Evolutionary conservation across 208 protist species (phyloP).

Genomic region (Trypanosoma theileri): DNA sequence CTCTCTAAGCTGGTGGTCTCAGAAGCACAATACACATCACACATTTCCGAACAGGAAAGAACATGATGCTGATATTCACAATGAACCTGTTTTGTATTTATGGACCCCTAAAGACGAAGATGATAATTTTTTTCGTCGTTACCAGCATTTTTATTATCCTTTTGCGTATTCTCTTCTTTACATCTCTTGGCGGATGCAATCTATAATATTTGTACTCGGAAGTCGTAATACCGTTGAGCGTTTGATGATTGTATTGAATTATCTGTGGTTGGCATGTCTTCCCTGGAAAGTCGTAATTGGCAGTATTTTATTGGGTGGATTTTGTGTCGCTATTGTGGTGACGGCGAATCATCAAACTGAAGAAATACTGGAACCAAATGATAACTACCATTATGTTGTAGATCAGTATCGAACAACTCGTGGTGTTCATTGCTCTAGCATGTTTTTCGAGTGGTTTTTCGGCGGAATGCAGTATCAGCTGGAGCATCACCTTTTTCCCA

Average conservation of each 20-base stretch:
- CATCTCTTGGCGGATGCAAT: slow-evolving; percentile 81
- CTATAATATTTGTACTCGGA: slow-evolving; percentile 54
- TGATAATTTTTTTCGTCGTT: slow-evolving; percentile 54
- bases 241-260: slow-evolving; percentile 60
- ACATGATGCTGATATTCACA: slow-evolving; percentile 79
- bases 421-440: slow-evolving; percentile 65
- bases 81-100: slow-evolving; percentile 71
- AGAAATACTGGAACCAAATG: slow-evolving; percentile 73
- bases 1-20: slow-evolving; percentile 69
- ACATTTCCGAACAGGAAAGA: slow-evolving; percentile 71
- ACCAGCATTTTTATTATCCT: slow-evolving; percentile 74
- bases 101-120: slow-evolving; percentile 58
- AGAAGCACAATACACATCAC: slow-evolving; percentile 88
- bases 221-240: slow-evolving; percentile 65
- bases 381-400: slow-evolving; percentile 74
- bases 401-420: slow-evolving; percentile 77
- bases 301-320: slow-evolving; percentile 69
- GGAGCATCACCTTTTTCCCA: slow-evolving; percentile 82
- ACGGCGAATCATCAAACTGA: slow-evolving; percentile 82
- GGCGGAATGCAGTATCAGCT: slow-evolving; percentile 87
- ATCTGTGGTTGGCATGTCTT: slow-evolving; percentile 63
- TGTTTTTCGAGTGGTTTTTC: slow-evolving; percentile 83
- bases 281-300: slow-evolving; percentile 65
- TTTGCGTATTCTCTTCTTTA: slow-evolving; percentile 72
- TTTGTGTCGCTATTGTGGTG: slow-evolving; percentile 73